Base-by-base conservation (phyloP, 306 rosid species). In the Comarum palustre region DNA sequence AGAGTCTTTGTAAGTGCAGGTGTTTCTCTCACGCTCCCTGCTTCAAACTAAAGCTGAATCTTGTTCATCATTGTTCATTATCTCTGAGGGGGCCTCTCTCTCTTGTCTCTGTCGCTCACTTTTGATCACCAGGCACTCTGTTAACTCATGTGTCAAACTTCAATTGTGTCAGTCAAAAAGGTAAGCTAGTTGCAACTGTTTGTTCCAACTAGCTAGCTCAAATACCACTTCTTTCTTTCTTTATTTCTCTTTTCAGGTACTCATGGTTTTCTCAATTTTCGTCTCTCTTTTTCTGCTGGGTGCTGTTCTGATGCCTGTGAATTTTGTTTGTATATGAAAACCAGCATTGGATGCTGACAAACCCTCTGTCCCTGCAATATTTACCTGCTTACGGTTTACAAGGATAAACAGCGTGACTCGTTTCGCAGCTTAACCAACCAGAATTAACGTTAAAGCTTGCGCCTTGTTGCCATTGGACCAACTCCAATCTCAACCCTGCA, bases 141-240 rank as follows among this genome's bases (percentile, higher is more conserved):
- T 55, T 11, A 66, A 42, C 51, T 41, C 70, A 66, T 66, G 51
- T 20, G 70, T 42, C 36, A 66, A 66, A 66, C 52, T 42, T 60
- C 41, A 59, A 32, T 15, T 31, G 66, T 61, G 66, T 61, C 66
- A 61, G 66, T 61, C 5, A 61, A 17, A 61, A 31, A 61, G 65
- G 65, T 29, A 29, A 29, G 66, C 42, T 31, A 16, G 22, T 60
- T 16, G 66, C 16, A 16, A 61, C 66, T 31, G 43, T 61, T 31
- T 57, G 16, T 24, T 24, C 34, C 62, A 57, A 11, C n/a, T n/a
- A n/a, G n/a, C 61, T 22, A 32, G 66, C 34, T n/a, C 45, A 25
- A 17, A 11, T 65, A 4, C 38, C 38, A 34, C 38, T 34, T 24
- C 54, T 13, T 34, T 66, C 41, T 2, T 8, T 68, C 42, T 22